These are phyloP conservation scores for Striga asiatica DNA, from an alignment of 257 asterid genomes.

Conservation along the genomic window DNA sequence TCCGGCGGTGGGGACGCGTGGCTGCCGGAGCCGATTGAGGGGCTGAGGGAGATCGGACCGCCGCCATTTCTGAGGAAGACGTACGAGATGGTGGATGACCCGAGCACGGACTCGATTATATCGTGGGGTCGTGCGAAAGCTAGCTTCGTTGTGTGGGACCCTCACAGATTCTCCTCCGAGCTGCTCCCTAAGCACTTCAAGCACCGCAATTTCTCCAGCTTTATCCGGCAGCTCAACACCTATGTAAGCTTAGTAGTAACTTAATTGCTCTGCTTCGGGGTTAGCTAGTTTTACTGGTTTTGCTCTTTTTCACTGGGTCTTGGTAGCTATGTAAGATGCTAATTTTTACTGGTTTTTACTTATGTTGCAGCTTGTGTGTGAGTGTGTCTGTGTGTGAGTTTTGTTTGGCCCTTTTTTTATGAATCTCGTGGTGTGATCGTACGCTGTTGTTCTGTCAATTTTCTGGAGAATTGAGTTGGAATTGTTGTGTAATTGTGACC, in stretches of 20 bases:
- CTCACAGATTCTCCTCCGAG: constrained; percentile 52
- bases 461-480: no score
- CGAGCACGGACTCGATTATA: constrained; percentile 48
- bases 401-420: no score
- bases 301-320: neutral
- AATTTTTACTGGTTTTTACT: neutral
- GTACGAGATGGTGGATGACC: constrained; percentile 83
- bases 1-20: constrained; percentile 7
- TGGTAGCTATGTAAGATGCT: no score
- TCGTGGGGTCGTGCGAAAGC: constrained; percentile 46
- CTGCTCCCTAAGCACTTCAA: constrained; percentile 77
- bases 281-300: neutral
- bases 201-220: constrained; percentile 91
- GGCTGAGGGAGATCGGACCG: constrained; percentile 51
- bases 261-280: neutral
- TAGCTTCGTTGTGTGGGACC: constrained; percentile 83
- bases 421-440: no score
- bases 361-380: no score
- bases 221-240: constrained; percentile 86
- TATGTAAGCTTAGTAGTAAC: constrained; percentile 53
- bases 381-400: no score
- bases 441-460: no score
- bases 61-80: constrained; percentile 87
- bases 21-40: constrained; percentile 39
- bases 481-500: no score